Base-by-base conservation (phyloP, 164 flowering plant species). In the Nelumbo lutea region DNA sequence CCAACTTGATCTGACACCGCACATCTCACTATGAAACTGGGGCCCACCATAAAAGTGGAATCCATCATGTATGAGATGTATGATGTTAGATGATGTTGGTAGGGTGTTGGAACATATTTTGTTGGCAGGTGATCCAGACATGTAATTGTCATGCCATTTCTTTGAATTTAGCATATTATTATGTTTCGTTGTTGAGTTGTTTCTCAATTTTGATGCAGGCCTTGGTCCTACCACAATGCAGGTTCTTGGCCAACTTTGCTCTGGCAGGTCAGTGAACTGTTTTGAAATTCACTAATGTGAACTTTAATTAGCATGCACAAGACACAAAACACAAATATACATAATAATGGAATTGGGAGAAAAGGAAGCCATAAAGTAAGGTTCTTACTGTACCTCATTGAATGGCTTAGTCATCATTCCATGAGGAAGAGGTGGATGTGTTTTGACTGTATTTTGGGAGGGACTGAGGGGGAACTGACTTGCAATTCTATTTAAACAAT, bases 241-340 rank as follows among this genome's bases (percentile, higher is more conserved):
- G 93, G 98, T 64, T 81, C 98, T 55, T 93, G 97, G 97, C 97
- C 98, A 72, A 91, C 98, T 68, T 82, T 94, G 83, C 86, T 91
- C 6, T 91, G 95, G 96, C 98, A 91, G 98, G 97, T 90, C 59
- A 57, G 83, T 76, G 42, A 50, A 3, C 48, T 14, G 6, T 42
- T 40, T 41, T 13, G 8, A 40, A 45, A 9, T 65, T 50, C 11
- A 9, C 53, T 50, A 8, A 13, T 50, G 8, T 50, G 53, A 6
- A 50, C 53, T 50, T 50, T 50, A 3, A 50, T 50, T 3, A 8
- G 53, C 11, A 2, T 8, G 11, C 53, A 50, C 8, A 9, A 9
- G 8, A 13, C 14, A 10, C 11, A 53, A 1, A 53, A 53, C n/a
- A 11, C 3, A 27, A 27, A 27, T 27, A 27, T 27, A 27, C 27